Evolutionary conservation across 768 basidiomycete genomes (phyloP), one percentile per base, ranked within the genome.

Genomic region (Boletus barrowsii): DNA sequence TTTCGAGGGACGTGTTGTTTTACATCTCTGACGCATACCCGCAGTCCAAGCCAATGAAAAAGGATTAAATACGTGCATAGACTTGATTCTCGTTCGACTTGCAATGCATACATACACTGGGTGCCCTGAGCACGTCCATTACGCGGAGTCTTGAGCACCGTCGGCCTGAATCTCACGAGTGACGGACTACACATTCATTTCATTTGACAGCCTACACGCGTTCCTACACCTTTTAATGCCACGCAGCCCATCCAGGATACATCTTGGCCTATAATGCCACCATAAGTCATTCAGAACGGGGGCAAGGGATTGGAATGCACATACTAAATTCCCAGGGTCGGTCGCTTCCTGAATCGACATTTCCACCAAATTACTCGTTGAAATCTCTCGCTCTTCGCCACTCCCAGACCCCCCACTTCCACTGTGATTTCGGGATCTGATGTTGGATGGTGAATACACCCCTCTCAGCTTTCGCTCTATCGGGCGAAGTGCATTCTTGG

Each of bases 211-310:
- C 35, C 11, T 5, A 36, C 35, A 39, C 17, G 17, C 22, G 20
- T 68, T 50, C 10, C 15, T 17, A 39, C 17, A 1, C 13, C 24
- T 18, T 22, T 68, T 52, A 93, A 67, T 88, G 79, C 86, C 88
- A 90, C n/a, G 88, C 73, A 26, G 85, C 86, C 90, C 93, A 96
- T 13, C 88, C 94, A 40, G 84, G 81, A 72, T 96, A 97, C 95
- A 97, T 97, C 66, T 81, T 85, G 13, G 80, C 80, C 93, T 95
- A 36, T 37, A 42, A n/a, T 29, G 30, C 14, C 39, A 57, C 22
- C 60, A 56, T 68, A 29, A 62, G 44, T 24, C 24, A 32, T 40
- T 5, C 2, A 4, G 5, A 15, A 7, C 35, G 15, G 9, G 41
- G 22, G 22, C 33, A 30, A 41, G 10, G 49, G 18, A 35, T 18